These are phyloP conservation scores for Fusarium nisikadoi DNA, from an alignment of 2,329 filamentous ascomycete species.

Conservation along the genomic window DNA sequence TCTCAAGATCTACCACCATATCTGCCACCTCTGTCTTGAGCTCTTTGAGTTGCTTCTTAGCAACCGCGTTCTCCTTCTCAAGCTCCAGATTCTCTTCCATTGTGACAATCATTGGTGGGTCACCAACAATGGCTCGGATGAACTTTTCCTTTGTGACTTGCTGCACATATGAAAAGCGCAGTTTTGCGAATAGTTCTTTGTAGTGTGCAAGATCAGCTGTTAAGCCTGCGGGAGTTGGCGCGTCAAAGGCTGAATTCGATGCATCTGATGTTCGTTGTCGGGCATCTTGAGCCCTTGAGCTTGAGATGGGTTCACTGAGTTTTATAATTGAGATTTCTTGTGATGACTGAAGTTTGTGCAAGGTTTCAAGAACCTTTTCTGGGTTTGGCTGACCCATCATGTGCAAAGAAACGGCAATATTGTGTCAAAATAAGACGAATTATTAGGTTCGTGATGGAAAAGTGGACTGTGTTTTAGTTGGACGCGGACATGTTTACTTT, in stretches of 20 bases:
- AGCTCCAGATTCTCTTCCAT: conserved; percentile 83
- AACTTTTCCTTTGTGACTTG: conserved; percentile 99
- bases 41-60: conserved; percentile 80
- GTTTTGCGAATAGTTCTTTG: conserved; percentile 93
- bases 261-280: conserved; percentile 75
- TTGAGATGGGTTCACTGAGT: conserved; percentile 78
- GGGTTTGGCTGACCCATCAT: conserved; percentile 49
- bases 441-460: not conserved
- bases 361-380: conserved; percentile 57
- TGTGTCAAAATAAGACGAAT: not conserved
- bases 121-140: conserved; percentile 89
- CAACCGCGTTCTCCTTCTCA: conserved; percentile 73
- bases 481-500: conserved; percentile 54
- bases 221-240: conserved; percentile 78
- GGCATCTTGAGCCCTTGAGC: conserved; percentile 54
- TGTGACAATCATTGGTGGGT: conserved; percentile 86
- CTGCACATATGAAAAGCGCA: conserved; percentile 97
- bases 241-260: conserved; percentile 72
- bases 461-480: conserved; percentile 4
- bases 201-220: conserved; percentile 90
- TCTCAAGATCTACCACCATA: conserved; percentile 78
- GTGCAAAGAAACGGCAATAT: not conserved
- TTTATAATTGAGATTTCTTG: conserved; percentile 78
- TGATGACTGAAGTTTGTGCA: conserved; percentile 65
- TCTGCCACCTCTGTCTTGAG: conserved; percentile 82